Percentiles rank a stretch among this genome's conserved stretches.
These are phyloP conservation scores for Miamiensis avidus DNA, from an alignment of 169 alveolate species.

Conservation along the genomic window DNA sequence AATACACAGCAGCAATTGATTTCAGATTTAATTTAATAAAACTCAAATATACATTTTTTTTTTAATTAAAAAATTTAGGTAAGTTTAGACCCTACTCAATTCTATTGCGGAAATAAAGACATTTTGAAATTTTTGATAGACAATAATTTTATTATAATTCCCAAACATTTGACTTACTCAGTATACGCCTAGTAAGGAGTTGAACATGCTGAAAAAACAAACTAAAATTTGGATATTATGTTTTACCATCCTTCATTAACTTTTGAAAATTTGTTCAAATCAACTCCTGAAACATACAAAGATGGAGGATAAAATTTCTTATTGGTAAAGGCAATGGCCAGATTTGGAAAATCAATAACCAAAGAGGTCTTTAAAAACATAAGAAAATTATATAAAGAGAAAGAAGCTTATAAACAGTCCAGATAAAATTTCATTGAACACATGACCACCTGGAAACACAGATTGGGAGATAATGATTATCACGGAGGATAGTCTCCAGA, in stretches of 20 bases:
- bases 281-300: constrained; percentile 4
- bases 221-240: constrained; percentile 5
- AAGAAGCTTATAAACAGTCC: constrained; percentile 4
- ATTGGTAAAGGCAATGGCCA: neutral
- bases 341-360: neutral
- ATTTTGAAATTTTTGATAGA: constrained; percentile 10
- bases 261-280: constrained; percentile 4
- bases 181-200: constrained; percentile 17
- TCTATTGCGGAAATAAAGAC: neutral
- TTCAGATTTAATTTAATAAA: too few species aligned
- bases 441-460: constrained; percentile 37
- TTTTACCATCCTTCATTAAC: constrained; percentile 15
- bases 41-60: constrained; percentile 9
- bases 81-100: constrained; percentile 19
- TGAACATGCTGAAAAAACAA: constrained; percentile 9
- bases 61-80: neutral
- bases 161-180: constrained; percentile 20
- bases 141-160: neutral
- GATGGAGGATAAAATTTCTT: constrained; percentile 7
- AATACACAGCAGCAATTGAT: neutral
- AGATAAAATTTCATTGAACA: neutral
- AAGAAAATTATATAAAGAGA: neutral
- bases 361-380: neutral
- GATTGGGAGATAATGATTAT: constrained; percentile 36
- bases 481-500: constrained; percentile 62